Evolutionary conservation across 169 alveolate genomes (phyloP).

Genomic region (Pseudocohnilembus persalinus): DNA sequence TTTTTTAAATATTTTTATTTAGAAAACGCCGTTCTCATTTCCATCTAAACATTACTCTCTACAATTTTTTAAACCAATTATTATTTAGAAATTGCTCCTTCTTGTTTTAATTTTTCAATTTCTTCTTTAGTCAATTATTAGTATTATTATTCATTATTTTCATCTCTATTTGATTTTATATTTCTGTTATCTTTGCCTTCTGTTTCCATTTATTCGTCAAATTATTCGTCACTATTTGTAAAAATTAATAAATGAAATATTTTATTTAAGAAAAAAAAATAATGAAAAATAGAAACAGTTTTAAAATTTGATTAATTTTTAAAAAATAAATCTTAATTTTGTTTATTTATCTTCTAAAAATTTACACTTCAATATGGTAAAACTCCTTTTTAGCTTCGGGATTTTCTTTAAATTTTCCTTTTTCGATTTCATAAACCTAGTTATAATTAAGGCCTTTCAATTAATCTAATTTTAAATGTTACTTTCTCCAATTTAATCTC

Average conservation of each 20-base stretch:
- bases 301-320: too few species aligned
- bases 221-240: constrained; percentile 10
- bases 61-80: constrained; percentile 3
- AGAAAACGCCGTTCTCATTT: constrained; percentile 23
- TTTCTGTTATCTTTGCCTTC: constrained; percentile 25
- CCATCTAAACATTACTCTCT: background rate
- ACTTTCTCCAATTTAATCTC: background rate
- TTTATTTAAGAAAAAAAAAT: too few species aligned
- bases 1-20: constrained; percentile 24
- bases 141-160: background rate
- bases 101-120: constrained; percentile 14
- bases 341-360: constrained; percentile 2
- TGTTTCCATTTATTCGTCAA: background rate
- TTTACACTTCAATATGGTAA: constrained; percentile 4
- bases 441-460: background rate
- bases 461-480: too few species aligned
- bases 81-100: constrained; percentile 15
- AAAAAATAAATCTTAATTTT: background rate
- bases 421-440: background rate
- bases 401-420: background rate
- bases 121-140: constrained; percentile 2
- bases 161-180: background rate
- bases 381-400: background rate
- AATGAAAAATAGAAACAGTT: background rate
- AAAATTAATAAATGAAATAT: background rate